Evolutionary conservation across 495 filamentous ascomycete genomes (phyloP).

Genomic region (Podospora sp.): DNA sequence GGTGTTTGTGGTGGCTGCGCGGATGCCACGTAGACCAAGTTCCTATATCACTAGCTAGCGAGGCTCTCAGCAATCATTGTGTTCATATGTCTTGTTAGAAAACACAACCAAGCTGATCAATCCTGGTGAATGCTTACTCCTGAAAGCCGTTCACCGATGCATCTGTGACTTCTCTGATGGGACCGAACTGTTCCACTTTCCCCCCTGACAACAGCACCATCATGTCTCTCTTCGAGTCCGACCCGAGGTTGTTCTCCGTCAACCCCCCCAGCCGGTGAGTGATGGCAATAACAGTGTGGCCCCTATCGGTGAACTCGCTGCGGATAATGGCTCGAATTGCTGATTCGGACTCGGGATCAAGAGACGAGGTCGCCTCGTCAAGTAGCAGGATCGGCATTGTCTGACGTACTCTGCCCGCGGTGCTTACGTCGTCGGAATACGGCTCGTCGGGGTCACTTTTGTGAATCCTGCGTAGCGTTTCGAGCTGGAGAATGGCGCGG

Average conservation of each 20-base stretch:
- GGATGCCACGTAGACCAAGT: too few relatives aligned
- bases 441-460: background rate
- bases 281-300: background rate
- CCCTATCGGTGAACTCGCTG: background rate
- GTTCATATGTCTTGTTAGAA: too few relatives aligned
- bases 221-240: background rate
- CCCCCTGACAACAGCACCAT: background rate
- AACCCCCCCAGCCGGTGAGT: background rate
- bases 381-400: background rate
- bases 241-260: background rate
- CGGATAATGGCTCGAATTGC: background rate
- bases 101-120: too few relatives aligned
- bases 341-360: background rate
- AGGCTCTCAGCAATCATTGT: too few relatives aligned
- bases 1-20: too few relatives aligned
- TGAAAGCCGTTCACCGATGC: background rate
- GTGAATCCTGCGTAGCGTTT: background rate
- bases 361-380: background rate
- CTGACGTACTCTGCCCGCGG: background rate
- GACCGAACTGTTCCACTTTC: background rate
- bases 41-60: too few relatives aligned
- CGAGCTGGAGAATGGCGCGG: background rate
- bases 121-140: background rate
- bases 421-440: background rate
- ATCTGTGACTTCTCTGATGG: background rate